A percentile compares a stretch with the other conserved stretches of the same genome.
These are phyloP conservation scores for Cordyceps javanica DNA, from an alignment of 2,329 filamentous ascomycete species.

Conservation along the genomic window DNA sequence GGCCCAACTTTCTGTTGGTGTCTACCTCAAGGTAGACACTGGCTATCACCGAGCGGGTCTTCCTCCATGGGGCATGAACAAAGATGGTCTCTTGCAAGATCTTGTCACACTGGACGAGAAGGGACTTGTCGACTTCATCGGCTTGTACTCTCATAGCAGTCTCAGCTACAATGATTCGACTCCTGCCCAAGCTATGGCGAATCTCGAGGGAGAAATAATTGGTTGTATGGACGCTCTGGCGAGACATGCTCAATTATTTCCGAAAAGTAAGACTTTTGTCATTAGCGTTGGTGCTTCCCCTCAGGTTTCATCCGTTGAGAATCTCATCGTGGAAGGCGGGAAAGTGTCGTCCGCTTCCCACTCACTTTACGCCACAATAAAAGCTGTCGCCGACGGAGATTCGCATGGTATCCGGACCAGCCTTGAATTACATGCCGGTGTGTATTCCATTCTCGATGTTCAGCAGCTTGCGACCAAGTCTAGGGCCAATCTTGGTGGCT, in stretches of 20 bases:
- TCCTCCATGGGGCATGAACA: constrained; percentile 33
- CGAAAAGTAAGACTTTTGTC: constrained; percentile 15
- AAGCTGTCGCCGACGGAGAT: not conserved
- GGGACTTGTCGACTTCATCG: constrained; percentile 16
- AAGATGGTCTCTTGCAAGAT: constrained; percentile 29
- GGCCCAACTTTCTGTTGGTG: constrained; percentile 24
- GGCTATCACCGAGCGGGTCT: constrained; percentile 59
- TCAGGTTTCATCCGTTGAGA: constrained; percentile 24
- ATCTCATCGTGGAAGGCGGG: constrained; percentile 12
- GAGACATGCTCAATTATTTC: constrained; percentile 14
- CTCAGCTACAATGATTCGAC: constrained; percentile 25
- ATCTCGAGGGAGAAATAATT: constrained; percentile 23
- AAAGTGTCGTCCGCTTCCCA: not conserved
- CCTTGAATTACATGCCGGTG: constrained; percentile 58
- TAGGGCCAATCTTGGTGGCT: constrained; percentile 21
- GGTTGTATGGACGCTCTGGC: constrained; percentile 24
- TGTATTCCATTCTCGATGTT: constrained; percentile 58
- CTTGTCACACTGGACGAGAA: constrained; percentile 23
- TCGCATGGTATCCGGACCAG: constrained; percentile 15
- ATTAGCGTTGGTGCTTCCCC: constrained; percentile 29
- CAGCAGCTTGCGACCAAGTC: constrained; percentile 56
- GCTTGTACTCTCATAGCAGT: constrained; percentile 29
- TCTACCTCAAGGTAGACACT: constrained; percentile 58
- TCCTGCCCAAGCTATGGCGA: constrained; percentile 23
- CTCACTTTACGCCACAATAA: constrained; percentile 10